Percentiles rank a stretch among this genome's conserved stretches.
These are phyloP conservation scores for Trichoderma endophyticum DNA, from an alignment of 2,329 filamentous ascomycete genomes.

Conservation along the genomic window DNA sequence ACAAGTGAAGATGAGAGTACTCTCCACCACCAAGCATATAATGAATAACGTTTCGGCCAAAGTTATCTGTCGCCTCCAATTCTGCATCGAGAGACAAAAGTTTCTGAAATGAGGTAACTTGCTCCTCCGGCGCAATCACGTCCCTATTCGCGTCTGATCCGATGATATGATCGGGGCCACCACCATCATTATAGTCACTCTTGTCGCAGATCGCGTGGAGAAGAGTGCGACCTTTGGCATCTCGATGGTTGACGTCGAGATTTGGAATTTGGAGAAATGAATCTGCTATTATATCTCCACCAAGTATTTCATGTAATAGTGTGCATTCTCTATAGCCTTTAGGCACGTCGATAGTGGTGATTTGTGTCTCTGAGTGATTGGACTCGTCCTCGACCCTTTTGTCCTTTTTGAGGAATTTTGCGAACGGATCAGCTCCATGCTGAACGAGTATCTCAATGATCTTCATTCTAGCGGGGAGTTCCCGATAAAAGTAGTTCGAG, in stretches of 20 bases:
- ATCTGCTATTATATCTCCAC: slow-evolving; percentile 7
- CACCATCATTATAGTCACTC: slow-evolving; percentile 1
- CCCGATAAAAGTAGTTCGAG: background rate
- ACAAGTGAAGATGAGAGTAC: background rate
- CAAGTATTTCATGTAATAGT: slow-evolving; percentile 25
- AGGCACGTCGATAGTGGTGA: background rate
- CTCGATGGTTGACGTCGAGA: slow-evolving; percentile 27
- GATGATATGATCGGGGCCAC: slow-evolving; percentile 20
- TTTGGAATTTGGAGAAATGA: slow-evolving; percentile 22
- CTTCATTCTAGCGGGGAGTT: background rate
- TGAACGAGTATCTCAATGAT: slow-evolving; percentile 24
- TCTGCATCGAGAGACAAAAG: slow-evolving; percentile 28
- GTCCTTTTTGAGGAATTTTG: slow-evolving; percentile 11
- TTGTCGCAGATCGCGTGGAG: slow-evolving; percentile 25
- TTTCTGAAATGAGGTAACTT: slow-evolving; percentile 18
- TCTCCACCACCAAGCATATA: slow-evolving; percentile 16
- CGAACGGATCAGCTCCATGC: slow-evolving; percentile 28
- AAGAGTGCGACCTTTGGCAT: slow-evolving; percentile 26
- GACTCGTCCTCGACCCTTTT: rapidly evolving
- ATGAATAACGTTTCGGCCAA: slow-evolving; percentile 26
- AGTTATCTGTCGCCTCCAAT: slow-evolving; percentile 23
- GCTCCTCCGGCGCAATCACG: background rate
- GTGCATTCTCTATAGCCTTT: slow-evolving; percentile 20
- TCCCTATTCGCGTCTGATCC: background rate
- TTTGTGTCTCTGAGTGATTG: no score